Evolutionary conservation across 2,329 filamentous ascomycete genomes (phyloP), one percentile per base, ranked within the genome.

Genomic region (Fulvia fulva): DNA sequence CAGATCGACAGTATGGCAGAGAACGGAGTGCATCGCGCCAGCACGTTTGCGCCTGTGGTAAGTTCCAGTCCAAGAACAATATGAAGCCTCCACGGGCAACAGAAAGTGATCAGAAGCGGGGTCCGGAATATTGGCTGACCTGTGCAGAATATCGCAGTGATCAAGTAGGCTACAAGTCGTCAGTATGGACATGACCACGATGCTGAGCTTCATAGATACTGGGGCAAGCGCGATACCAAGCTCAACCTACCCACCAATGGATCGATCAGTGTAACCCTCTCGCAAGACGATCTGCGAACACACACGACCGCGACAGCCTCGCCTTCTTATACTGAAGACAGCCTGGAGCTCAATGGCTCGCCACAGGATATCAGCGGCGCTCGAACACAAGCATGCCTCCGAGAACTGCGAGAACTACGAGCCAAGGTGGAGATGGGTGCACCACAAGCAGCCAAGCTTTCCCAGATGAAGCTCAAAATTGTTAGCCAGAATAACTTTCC

Each of bases 401-500:
- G 88, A 56, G 90, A 91, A 74, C 85, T 99, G 52, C 89, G 93
- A 58, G 75, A 85, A 53, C 86, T 94, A 47, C 89, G 94, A 62
- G 81, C 85, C 53, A 80, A 84, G 23, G 81, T 97, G 69, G 94
- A 99, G 76, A 79, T 80, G 34, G 76, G 81, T 61, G 80, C 96
- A 73, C 68, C 86, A 0, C 86, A 85, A 22, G 83, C 96, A n/a
- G 91, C 93, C 45, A 90, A 89, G 75, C 85, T 99, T 57, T 89
- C 91, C 11, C 73, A 81, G 53, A 81, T 89, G 69, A 86, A 89
- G 32, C 85, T 99, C 61, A 89, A 87, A 68, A 87, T 99, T 65
- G 91, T 97, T 57, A 94, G 90, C 57, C 89, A 94, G 79, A 99
- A 99, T 83, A 99, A 99, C 83, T 99, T 99, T 82, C 94, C 94